Percentiles rank a stretch among this genome's conserved stretches.
Conservation (phyloP, 768 basidiomycete genomes). For the Crucibulum laeve region DNA sequence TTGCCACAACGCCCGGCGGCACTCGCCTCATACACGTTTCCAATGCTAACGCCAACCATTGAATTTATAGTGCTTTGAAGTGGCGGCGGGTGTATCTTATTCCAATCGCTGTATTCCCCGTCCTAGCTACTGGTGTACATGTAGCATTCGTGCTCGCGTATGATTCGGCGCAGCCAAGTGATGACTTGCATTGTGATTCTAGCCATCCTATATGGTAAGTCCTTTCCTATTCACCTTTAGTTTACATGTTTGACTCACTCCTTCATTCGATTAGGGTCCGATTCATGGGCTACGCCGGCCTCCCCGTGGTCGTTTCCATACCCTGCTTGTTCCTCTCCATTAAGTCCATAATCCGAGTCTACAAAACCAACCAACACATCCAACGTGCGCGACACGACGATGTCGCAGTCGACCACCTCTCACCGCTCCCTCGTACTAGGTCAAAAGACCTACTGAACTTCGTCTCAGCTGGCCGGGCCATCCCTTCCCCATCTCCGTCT, state of each 20-base stretch:
- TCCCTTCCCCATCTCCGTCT: conserved; percentile 7
- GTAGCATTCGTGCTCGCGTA: conserved; percentile 37
- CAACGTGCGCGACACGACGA: conserved; percentile 27
- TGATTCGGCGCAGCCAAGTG: conserved; percentile 39
- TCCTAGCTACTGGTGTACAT: conserved; percentile 38
- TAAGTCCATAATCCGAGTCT: conserved; percentile 31
- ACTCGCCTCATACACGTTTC: conserved; percentile 6
- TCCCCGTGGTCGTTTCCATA: conserved; percentile 44
- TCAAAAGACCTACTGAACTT: neutral
- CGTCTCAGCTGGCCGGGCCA: neutral
- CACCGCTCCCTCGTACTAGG: neutral
- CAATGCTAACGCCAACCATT: neutral
- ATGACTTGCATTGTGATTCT: conserved; percentile 58
- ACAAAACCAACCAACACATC: conserved; percentile 30
- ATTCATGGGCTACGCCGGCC: conserved; percentile 59
- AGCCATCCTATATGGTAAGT: conserved; percentile 55
- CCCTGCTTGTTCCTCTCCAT: conserved; percentile 50
- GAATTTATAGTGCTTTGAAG: conserved; percentile 32
- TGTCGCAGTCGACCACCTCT: conserved; percentile 12
- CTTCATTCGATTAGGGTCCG: conserved; percentile 42
- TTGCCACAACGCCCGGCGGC: neutral
- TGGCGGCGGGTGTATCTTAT: conserved; percentile 45
- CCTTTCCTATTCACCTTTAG: neutral
- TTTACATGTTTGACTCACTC: conserved; percentile 2
- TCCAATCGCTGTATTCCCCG: conserved; percentile 44